Conservation (phyloP, 495 filamentous ascomycete genomes). For the Paragyromitra xinjiangensis region DNA sequence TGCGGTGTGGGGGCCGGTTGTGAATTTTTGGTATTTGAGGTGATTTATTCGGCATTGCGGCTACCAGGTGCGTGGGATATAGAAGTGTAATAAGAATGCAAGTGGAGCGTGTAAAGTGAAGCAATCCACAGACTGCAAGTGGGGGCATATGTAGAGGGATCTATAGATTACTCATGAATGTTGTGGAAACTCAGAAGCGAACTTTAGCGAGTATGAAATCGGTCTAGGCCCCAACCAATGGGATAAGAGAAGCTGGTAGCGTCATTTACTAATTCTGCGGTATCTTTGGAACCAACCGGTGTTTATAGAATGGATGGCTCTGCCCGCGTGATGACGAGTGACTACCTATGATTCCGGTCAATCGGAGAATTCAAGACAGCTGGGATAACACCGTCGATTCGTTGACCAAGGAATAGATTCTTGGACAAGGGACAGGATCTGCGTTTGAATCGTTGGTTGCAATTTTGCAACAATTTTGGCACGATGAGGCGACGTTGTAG, state of each 20-base stretch:
- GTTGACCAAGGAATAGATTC: conserved; percentile 16
- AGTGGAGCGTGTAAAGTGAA: conserved; percentile 5
- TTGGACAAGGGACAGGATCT: conserved; percentile 28
- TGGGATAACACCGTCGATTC: conserved; percentile 22
- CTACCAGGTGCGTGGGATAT: conserved; percentile 16
- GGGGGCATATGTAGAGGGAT: not conserved
- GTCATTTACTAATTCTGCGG: not conserved
- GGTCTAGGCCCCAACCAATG: conserved; percentile 19
- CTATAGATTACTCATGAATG: conserved; percentile 25
- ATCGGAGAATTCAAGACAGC: conserved; percentile 31
- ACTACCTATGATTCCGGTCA: conserved; percentile 40
- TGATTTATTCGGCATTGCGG: conserved; percentile 6
- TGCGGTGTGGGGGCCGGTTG: conserved; percentile 9
- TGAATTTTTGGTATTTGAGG: conserved; percentile 8
- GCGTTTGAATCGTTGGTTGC: conserved; percentile 24
- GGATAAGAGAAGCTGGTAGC: not conserved
- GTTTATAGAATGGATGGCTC: conserved; percentile 29
- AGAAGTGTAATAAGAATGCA: conserved; percentile 2
- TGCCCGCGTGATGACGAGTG: conserved; percentile 39
- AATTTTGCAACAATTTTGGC: conserved; percentile 28
- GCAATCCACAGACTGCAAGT: conserved; percentile 3
- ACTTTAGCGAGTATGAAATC: conserved; percentile 40
- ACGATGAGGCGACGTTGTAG: conserved; percentile 52
- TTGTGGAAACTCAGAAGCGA: conserved; percentile 34
- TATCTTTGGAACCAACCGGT: conserved; percentile 1